phyloP scores from a whole-genome alignment of 2,329 filamentous ascomycete genomes.

The Grosmannia huntii region DNA sequence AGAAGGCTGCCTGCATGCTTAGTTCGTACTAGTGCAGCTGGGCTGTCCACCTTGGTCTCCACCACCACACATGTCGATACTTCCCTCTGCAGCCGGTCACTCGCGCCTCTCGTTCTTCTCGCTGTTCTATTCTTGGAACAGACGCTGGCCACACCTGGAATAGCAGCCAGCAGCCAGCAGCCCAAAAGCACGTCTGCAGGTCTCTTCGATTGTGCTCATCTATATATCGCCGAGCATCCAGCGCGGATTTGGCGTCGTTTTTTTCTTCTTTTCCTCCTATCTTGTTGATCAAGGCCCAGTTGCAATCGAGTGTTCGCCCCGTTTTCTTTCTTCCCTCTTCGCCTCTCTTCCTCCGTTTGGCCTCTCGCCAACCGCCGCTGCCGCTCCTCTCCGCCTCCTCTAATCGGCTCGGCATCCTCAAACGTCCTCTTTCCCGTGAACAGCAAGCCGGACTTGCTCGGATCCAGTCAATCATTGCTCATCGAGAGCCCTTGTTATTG shows the following conservation, averaged over 20 bases:
- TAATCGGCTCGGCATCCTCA: not conserved
- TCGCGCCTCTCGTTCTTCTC: not conserved
- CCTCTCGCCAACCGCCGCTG: not conserved
- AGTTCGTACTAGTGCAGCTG: not conserved
- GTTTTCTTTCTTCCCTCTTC: constrained; percentile 1
- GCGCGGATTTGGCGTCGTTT: not conserved
- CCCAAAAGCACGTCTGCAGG: not conserved
- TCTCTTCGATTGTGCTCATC: constrained; percentile 16
- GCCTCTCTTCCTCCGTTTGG: not conserved
- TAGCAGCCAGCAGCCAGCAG: no score
- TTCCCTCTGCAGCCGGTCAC: not conserved
- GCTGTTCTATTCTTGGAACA: constrained; percentile 1
- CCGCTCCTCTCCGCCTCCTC: not conserved
- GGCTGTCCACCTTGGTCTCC: not conserved
- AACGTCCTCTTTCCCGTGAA: constrained; percentile 5
- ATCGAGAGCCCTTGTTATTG: constrained; percentile 3
- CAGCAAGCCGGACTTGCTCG: constrained; percentile 50
- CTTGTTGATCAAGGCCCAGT: constrained; percentile 13
- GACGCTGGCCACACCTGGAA: not conserved
- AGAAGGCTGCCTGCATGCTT: not conserved
- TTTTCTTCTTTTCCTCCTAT: constrained; percentile 13
- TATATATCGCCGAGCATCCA: constrained; percentile 40
- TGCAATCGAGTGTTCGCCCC: constrained; percentile 6
- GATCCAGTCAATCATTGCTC: constrained; percentile 33
- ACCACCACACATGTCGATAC: not conserved